Evolutionary conservation across 192 early-diverging fungal species (phyloP).

Genomic region (Mortierella hygrophila): DNA sequence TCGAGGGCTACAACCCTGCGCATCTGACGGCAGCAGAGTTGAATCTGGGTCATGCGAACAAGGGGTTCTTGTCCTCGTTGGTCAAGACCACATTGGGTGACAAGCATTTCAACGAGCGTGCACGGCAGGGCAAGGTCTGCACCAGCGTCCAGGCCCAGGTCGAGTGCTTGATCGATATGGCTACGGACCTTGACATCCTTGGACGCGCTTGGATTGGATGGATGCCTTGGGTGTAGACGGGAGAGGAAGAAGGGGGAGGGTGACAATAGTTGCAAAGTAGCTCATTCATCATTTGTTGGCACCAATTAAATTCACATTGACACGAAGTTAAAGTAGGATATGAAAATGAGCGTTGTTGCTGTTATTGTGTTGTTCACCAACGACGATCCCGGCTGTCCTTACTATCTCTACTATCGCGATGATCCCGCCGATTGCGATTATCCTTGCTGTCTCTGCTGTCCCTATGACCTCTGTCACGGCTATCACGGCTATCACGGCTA

Average conservation of each 20-base stretch:
- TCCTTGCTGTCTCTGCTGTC: constrained; percentile 10
- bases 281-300: no score
- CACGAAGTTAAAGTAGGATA: background rate
- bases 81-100: constrained; percentile 67
- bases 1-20: constrained; percentile 78
- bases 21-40: constrained; percentile 70
- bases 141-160: constrained; percentile 73
- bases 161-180: constrained; percentile 79
- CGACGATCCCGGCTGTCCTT: constrained; percentile 12
- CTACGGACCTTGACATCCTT: constrained; percentile 77
- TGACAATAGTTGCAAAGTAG: background rate
- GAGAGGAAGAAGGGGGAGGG: background rate
- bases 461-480: background rate
- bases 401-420: background rate
- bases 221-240: constrained; percentile 48
- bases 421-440: constrained; percentile 22
- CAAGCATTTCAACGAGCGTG: constrained; percentile 57
- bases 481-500: constrained; percentile 13
- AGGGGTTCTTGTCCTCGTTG: constrained; percentile 62
- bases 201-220: constrained; percentile 79
- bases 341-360: background rate
- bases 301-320: no score
- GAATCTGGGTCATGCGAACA: constrained; percentile 69
- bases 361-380: background rate
- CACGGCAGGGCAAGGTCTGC: constrained; percentile 60